Conservation (phyloP, 2,329 filamentous ascomycete species). For the Penicillium concentricum region DNA sequence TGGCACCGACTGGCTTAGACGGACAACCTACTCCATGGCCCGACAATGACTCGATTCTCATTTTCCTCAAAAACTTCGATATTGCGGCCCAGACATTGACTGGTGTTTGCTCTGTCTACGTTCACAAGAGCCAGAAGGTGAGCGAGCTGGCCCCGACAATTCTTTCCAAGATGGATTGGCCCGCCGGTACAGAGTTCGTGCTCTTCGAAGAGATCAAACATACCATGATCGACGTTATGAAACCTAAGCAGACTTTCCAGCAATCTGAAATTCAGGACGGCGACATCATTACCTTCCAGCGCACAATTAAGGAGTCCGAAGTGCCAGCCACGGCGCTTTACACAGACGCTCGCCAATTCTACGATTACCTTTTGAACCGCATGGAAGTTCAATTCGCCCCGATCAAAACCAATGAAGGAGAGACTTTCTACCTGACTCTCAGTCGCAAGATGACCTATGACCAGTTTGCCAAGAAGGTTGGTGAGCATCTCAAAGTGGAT, state of each 20-base stretch:
- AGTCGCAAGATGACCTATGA: slow-evolving; percentile 91
- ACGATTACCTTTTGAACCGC: slow-evolving; percentile 88
- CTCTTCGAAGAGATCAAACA: slow-evolving; percentile 98
- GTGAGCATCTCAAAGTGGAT: slow-evolving; percentile 70
- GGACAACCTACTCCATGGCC: slow-evolving; percentile 68
- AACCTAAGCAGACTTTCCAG: slow-evolving; percentile 83
- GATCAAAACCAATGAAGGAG: slow-evolving; percentile 52
- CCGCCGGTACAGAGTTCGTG: slow-evolving; percentile 66
- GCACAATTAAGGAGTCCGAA: slow-evolving; percentile 49
- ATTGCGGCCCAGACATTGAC: slow-evolving; percentile 69
- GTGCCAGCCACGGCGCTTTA: slow-evolving; percentile 49
- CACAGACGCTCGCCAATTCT: slow-evolving; percentile 76
- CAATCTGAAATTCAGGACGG: slow-evolving; percentile 95
- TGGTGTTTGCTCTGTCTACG: slow-evolving; percentile 81
- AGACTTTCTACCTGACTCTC: slow-evolving; percentile 73
- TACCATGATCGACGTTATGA: slow-evolving; percentile 93
- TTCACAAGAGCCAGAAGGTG: slow-evolving; percentile 83
- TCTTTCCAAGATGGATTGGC: slow-evolving; percentile 80
- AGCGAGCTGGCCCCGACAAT: slow-evolving; percentile 79
- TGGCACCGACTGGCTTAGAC: slow-evolving; percentile 66
- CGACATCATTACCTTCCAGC: slow-evolving; percentile 94
- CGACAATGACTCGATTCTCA: slow-evolving; percentile 64
- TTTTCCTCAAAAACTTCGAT: slow-evolving; percentile 94
- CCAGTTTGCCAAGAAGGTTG: slow-evolving; percentile 78
- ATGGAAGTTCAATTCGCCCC: slow-evolving; percentile 76